phyloP scores from a whole-genome alignment of 192 early-diverging fungal genomes.

The Chytriomyces hyalinus region DNA sequence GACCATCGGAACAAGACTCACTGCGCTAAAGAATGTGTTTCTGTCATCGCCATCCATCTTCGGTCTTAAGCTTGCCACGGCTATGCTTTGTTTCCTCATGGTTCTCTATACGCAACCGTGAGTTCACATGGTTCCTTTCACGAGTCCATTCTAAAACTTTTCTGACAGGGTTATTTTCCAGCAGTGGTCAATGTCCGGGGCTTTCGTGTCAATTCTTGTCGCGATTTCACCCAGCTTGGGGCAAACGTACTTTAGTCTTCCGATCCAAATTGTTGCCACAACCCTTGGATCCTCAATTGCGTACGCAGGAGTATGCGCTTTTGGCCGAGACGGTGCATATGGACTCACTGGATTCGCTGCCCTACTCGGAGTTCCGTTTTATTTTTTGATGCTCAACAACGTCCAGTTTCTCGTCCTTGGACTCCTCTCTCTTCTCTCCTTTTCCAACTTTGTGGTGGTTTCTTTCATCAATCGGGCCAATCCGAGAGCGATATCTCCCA shows the following conservation, averaged over 20 bases:
- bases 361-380: constrained; percentile 15
- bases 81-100: constrained; percentile 13
- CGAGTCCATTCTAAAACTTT: neutral
- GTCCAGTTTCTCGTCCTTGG: constrained; percentile 12
- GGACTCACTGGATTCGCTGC: constrained; percentile 20
- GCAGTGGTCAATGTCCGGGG: constrained; percentile 20
- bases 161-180: constrained; percentile 22
- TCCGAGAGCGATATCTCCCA: neutral
- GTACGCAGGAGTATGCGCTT: constrained; percentile 14
- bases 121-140: neutral
- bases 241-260: constrained; percentile 32
- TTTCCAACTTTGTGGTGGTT: constrained; percentile 14
- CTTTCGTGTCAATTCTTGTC: constrained; percentile 28
- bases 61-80: constrained; percentile 19
- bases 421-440: constrained; percentile 24
- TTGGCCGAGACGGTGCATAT: neutral
- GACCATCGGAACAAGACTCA: neutral
- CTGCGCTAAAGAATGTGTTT: constrained; percentile 5
- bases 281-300: constrained; percentile 15
- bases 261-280: constrained; percentile 30
- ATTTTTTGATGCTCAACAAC: neutral
- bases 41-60: constrained; percentile 27
- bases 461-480: constrained; percentile 4
- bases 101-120: constrained; percentile 13
- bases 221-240: constrained; percentile 32